phyloP scores from a whole-genome alignment of 805 yeast genomes.

The Cyberlindnera galapagoensis region DNA sequence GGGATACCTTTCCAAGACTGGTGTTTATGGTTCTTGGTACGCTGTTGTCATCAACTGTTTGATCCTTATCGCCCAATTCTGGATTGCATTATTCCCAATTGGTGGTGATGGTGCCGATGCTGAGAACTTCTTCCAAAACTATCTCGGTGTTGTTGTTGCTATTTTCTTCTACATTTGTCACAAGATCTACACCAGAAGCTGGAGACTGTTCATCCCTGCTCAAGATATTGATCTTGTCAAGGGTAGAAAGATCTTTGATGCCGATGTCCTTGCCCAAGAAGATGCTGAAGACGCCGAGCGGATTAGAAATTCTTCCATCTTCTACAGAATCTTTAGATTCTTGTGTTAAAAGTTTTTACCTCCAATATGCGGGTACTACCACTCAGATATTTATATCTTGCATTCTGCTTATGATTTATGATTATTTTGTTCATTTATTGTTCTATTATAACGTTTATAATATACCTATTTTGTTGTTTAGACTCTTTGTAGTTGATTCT shows the following conservation, averaged over 20 bases:
- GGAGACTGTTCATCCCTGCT: slow-evolving; percentile 28
- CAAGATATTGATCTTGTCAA: slow-evolving; percentile 38
- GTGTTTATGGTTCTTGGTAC: slow-evolving; percentile 46
- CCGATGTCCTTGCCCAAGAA: slow-evolving; percentile 34
- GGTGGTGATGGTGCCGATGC: slow-evolving; percentile 34
- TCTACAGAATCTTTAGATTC: slow-evolving; percentile 17
- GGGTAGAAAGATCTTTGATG: slow-evolving; percentile 39
- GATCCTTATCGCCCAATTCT: slow-evolving; percentile 53
- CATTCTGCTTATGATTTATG: too few relatives aligned
- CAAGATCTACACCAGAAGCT: slow-evolving; percentile 39
- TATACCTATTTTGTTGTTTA: not conserved
- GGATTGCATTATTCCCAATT: slow-evolving; percentile 60
- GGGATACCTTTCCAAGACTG: slow-evolving; percentile 46
- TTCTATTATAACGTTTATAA: not conserved
- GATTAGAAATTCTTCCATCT: slow-evolving; percentile 16
- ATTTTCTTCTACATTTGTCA: slow-evolving; percentile 41
- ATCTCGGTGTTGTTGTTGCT: slow-evolving; percentile 42
- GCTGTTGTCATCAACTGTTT: slow-evolving; percentile 43
- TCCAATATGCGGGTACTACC: too few relatives aligned
- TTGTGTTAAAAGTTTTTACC: slow-evolving; percentile 27
- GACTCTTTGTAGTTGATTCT: too few relatives aligned
- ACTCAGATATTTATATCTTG: too few relatives aligned
- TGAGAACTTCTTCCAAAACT: slow-evolving; percentile 44
- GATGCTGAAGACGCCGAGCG: slow-evolving; percentile 29
- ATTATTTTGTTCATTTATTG: too few relatives aligned